Base-by-base conservation (phyloP, 371 early-diverging fungal species). In the Haplosporangium sp. region DNA sequence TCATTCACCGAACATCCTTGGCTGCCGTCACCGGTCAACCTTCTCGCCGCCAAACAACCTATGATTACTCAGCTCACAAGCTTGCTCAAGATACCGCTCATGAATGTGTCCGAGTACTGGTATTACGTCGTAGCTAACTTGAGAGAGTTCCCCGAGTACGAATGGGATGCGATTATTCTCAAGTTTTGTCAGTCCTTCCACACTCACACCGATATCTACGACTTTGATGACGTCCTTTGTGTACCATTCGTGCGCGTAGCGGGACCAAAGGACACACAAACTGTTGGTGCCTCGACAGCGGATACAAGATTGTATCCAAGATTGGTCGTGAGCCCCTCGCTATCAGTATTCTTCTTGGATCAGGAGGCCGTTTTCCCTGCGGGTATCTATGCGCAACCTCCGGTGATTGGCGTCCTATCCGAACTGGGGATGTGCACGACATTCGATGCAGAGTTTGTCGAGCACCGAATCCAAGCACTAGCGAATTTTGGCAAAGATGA, bases 21-120 rank as follows among this genome's bases (percentile, higher is more conserved):
- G 74, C 46, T 55, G 6, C 74, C 69, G 7, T 21, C 23, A 1
- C 43, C 60, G 8, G 6, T 68, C 12, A 51, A 29, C 0, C 69
- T 74, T 3, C 50, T 74, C 2, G 52, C 37, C 1, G 64, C 55
- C 16, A 57, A 42, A 1, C 74, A 74, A 21, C 60, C 21, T 2
- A 29, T 67, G 64, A n/a, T 23, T 6, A 12, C 18, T 0, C 55
- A 63, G 8, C 41, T 74, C 0, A 36, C 16, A 0, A 6, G 29
- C 11, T 1, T 67, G 41, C 10, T 64, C 29, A 36, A 29, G 0
- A 21, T 64, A 0, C 46, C 23, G 2, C 6, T 38, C 11, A 52
- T 68, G 6, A 38, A 50, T 0, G 74, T 64, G 41, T 52, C 68
- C 11, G 47, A 62, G 20, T 74, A 74, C 46, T 74, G 74, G 74